Conservation (phyloP, 805 yeast species). For the Myxozyma monticola region DNA sequence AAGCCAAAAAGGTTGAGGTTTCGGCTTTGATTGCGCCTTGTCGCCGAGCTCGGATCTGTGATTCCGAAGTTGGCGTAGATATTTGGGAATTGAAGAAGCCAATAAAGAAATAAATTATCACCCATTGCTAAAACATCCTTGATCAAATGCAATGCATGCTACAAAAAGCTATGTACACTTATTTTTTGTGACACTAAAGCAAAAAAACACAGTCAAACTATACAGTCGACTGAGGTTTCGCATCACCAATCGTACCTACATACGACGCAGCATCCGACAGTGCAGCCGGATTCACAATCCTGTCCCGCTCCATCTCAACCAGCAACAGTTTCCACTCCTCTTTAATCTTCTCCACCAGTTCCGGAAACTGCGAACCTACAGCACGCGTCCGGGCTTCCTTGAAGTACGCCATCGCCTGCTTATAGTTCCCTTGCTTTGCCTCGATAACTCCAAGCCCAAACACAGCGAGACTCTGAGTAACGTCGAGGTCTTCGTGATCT, state of each 20-base stretch:
- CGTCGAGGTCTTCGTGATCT: constrained; percentile 44
- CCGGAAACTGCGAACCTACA: constrained; percentile 61
- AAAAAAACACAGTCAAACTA: no score
- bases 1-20: neutral
- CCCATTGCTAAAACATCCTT: no score
- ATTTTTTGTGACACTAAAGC: no score
- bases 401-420: constrained; percentile 59
- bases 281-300: constrained; percentile 2
- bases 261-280: constrained; percentile 12
- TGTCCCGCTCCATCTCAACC: constrained; percentile 31
- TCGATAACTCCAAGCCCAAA: constrained; percentile 83
- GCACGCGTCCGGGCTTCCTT: constrained; percentile 73
- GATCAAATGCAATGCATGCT: no score
- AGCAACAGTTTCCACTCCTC: constrained; percentile 59
- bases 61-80: constrained; percentile 18
- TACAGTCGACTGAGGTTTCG: no score
- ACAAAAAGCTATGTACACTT: no score
- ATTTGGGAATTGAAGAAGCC: constrained; percentile 15
- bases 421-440: constrained; percentile 57
- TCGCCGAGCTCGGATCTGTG: neutral
- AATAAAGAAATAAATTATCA: no score
- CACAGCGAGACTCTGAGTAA: constrained; percentile 74
- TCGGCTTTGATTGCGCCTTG: constrained; percentile 8
- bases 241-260: neutral
- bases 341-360: constrained; percentile 64